Conservation (phyloP, 176 grass and related monocot species). For the Panicum miliaceum region DNA sequence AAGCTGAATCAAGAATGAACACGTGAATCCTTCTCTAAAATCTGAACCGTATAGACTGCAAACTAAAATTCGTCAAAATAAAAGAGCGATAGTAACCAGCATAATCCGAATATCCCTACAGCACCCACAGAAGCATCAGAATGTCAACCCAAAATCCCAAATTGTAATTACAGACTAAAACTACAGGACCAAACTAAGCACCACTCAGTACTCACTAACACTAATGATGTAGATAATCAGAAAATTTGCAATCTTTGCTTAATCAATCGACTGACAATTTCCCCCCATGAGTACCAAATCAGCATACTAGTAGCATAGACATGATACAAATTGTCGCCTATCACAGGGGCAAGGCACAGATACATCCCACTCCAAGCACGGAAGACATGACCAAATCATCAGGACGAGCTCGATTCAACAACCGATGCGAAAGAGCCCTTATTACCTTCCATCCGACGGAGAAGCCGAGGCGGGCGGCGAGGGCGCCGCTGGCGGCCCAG, state of each 20-base stretch:
- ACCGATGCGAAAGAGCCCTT: background rate
- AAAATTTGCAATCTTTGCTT: background rate
- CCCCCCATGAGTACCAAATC: background rate
- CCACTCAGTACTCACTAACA: background rate
- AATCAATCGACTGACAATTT: background rate
- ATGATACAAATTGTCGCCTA: background rate
- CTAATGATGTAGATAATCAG: background rate
- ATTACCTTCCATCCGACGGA: slow-evolving; percentile 70
- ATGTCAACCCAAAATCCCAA: background rate
- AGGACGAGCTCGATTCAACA: background rate
- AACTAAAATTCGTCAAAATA: background rate
- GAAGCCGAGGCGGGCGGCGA: slow-evolving; percentile 62
- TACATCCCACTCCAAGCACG: slow-evolving; percentile 6
- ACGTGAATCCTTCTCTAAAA: background rate
- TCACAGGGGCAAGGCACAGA: background rate
- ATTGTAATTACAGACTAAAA: background rate
- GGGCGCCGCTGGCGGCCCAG: slow-evolving; percentile 59
- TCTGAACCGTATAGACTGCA: background rate
- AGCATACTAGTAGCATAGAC: too few relatives aligned
- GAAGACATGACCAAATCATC: background rate
- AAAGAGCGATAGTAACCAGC: background rate
- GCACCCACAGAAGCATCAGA: background rate
- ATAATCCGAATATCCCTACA: background rate
- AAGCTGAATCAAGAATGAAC: background rate
- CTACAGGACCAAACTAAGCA: background rate